A percentile compares a stretch with the other conserved stretches of the same genome.
Conservation (phyloP, 495 filamentous ascomycete species). For the Lepidopterella palustris region DNA sequence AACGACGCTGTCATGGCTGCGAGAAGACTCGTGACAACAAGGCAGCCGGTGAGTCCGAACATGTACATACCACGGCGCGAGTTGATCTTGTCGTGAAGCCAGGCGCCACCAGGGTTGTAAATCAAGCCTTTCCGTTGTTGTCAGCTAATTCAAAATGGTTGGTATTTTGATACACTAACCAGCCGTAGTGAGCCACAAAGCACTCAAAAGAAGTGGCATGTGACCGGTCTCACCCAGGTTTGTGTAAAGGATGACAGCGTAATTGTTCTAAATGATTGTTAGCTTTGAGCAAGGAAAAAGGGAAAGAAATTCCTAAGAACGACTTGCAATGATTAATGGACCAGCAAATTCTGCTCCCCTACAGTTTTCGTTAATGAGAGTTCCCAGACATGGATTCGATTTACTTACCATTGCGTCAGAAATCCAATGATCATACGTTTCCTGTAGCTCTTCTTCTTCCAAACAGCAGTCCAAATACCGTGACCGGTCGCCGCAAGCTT, state of each 20-base stretch:
- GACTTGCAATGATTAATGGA: background rate
- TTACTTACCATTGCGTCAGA: background rate
- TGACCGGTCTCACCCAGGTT: conserved; percentile 5
- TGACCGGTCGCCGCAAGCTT: background rate
- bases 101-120: conserved; percentile 1
- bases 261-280: background rate
- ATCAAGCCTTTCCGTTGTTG: conserved; percentile 9
- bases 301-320: background rate
- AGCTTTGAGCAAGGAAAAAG: background rate
- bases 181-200: conserved; percentile 8
- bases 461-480: conserved; percentile 8
- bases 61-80: conserved; percentile 7
- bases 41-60: background rate
- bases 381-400: background rate
- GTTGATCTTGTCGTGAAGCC: conserved; percentile 8
- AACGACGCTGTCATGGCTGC: conserved; percentile 14
- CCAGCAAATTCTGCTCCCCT: conserved; percentile 6
- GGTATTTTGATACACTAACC: background rate
- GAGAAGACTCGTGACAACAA: background rate
- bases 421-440: conserved; percentile 4
- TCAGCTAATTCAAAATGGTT: background rate
- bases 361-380: background rate
- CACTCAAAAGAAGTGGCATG: conserved; percentile 6
- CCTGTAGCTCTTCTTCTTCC: conserved; percentile 2
- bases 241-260: conserved; percentile 8